These are phyloP conservation scores for Trichosanthes truncata DNA, from an alignment of 306 rosid species.

Conservation along the genomic window DNA sequence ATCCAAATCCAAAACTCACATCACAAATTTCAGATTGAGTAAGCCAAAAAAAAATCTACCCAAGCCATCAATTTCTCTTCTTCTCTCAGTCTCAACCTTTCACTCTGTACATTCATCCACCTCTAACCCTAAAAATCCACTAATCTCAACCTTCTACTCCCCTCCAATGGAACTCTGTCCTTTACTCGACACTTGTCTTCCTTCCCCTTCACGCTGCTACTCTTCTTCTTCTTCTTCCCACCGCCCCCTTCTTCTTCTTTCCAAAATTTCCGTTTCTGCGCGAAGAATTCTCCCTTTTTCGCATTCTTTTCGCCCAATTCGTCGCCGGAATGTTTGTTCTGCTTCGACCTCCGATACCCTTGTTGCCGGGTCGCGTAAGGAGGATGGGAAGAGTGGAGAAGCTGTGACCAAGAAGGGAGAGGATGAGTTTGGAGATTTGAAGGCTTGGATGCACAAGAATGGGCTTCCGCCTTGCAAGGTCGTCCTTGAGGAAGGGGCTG, in stretches of 20 bases:
- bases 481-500: conserved; percentile 54
- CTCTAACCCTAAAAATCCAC: not conserved
- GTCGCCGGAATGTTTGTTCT: conserved; percentile 26
- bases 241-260: conserved; percentile 21
- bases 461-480: conserved; percentile 91
- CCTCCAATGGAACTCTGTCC: conserved; percentile 46
- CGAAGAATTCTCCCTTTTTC: conserved; percentile 9
- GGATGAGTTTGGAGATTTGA: conserved; percentile 46
- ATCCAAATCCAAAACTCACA: not conserved
- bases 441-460: conserved; percentile 80
- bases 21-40: not conserved
- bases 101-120: conserved; percentile 6
- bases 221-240: conserved; percentile 11
- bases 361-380: conserved; percentile 37
- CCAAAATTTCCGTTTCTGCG: conserved; percentile 25
- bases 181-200: conserved; percentile 29
- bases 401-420: conserved; percentile 32
- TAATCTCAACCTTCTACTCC: not conserved
- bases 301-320: conserved; percentile 11
- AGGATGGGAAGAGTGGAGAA: conserved; percentile 23
- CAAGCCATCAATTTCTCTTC: not conserved
- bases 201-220: conserved; percentile 28
- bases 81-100: not conserved
- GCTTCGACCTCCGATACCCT: conserved; percentile 72
- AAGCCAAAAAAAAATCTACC: not conserved